Base-by-base conservation (phyloP, 2,329 filamentous ascomycete genomes). In the Pestalotiopsis sp. region DNA sequence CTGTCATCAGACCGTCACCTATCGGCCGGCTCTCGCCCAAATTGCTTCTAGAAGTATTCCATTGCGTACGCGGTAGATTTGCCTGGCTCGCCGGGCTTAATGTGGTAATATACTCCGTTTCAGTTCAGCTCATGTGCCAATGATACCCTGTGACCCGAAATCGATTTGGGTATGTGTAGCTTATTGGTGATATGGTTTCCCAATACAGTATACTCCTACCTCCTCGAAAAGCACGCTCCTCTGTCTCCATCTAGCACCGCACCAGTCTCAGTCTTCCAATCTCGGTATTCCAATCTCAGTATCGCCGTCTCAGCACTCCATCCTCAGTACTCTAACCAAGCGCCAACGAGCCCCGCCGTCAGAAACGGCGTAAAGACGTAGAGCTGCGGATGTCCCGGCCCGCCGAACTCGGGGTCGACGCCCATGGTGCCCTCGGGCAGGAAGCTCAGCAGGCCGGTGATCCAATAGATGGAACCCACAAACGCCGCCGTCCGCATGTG, bases 351-450 rank as follows among this genome's bases (percentile, higher is more conserved):
- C 4, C 70, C 77, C 49, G 69, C 73, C 2, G 58, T 66, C 17
- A 74, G 72, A n/a, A 80, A 74, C 1, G 60, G 70, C 2, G 68
- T 62, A 68, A 83, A 83, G 0, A 77, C 17, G 13, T 70, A 73
- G 17, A 69, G 72, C 74, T 84, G 82, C 14, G 83, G 82, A 70
- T 83, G 83, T 5, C 76, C 81, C 0, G 82, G 80, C 7, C 81
- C 79, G 11, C 82, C 82, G 68, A 83, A 83, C 73, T 84, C 82
- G 0, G 81, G 80, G 52, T 84, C 82, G 5, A 82, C 75, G 11
- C 82, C 82, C 70, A 76, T 78, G 4, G 80, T 78, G 17, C 77
- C 78, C 7, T 82, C 82, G 68, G 77, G 83, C 40, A 81, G 67
- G 62, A 78, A 77, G 45, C 81, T 77, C 17, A 73, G 70, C 31